Base-by-base conservation (phyloP, 2,329 filamentous ascomycete genomes). In the Calonectria pteridis region DNA sequence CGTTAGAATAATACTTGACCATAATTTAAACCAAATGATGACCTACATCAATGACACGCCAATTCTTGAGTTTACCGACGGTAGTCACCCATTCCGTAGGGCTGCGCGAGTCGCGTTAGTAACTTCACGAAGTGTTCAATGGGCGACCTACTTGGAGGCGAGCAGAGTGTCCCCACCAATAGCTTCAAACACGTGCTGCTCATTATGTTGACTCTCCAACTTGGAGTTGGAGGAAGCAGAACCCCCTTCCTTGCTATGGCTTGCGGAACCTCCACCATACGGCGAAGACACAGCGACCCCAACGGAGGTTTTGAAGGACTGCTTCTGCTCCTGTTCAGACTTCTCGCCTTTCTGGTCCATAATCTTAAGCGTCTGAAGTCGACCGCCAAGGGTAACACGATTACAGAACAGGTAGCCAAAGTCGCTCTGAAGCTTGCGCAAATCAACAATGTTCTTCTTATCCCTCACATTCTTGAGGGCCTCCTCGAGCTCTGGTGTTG, bases 391-490 rank as follows among this genome's bases (percentile, higher is more conserved):
- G 4, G 53, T 59, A 18, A 59, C 53, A 2, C 53, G 53, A 28
- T 37, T 59, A 14, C 53, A 59, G 23, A 59, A 59, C 33, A 59
- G n/a, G 33, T 59, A 59, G 5, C 53, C 53, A 37, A 59, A 59
- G 53, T 59, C 53, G 13, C 33, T 37, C 6, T 59, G 53, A 13
- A 59, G 16, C 7, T 20, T 59, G n/a, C 53, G 53, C 33, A 59
- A 35, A 11, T 59, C 53, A 18, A 5, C 2, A 11, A 59, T 59
- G 14, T 59, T 59, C 33, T 59, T 59, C 7, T 59, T 37, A 26
- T 37, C 33, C n/a, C 35, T 26, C 20, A 59, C 11, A 18, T 37
- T 26, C n/a, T 37, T 59, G 20, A 59, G 35, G 26, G 53, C 31
- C 16, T 59, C 31, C 13, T 37, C 31, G 7, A 59, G 33, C n/a